phyloP scores from a whole-genome alignment of 2,329 filamentous ascomycete species.

The Coniochaeta prunicola region DNA sequence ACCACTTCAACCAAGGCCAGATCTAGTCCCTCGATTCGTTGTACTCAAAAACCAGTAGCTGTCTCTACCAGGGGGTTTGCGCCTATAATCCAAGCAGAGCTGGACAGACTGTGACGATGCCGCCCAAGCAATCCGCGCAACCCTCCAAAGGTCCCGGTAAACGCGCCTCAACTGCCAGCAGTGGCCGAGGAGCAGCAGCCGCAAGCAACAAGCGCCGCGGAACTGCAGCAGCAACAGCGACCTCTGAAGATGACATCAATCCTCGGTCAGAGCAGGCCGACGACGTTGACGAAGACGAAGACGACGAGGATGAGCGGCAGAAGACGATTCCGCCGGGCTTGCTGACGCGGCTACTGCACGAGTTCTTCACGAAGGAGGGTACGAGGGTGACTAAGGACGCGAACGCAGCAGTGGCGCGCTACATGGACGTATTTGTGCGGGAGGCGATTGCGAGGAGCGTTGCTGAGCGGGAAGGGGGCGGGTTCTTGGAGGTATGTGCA shows the following conservation, averaged over 20 bases:
- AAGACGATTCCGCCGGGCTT: conserved; percentile 64
- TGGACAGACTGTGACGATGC: conserved; percentile 13
- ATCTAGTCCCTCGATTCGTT: neutral
- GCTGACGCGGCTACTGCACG: conserved; percentile 68
- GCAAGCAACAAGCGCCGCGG: conserved; percentile 14
- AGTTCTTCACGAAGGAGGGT: conserved; percentile 65
- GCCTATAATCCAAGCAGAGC: neutral
- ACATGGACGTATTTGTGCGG: conserved; percentile 84
- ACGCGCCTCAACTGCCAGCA: conserved; percentile 3
- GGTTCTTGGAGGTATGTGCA: conserved; percentile 64
- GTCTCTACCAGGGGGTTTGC: neutral
- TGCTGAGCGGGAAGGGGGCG: conserved; percentile 57
- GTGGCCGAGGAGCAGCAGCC: conserved; percentile 3
- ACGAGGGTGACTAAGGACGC: conserved; percentile 73
- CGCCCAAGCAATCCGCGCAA: conserved; percentile 33
- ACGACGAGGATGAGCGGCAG: conserved; percentile 25
- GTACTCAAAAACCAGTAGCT: neutral
- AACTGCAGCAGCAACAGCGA: conserved; percentile 11
- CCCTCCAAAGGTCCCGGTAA: neutral
- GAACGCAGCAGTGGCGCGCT: conserved; percentile 69
- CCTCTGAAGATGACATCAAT: conserved; percentile 16
- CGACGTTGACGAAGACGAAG: conserved; percentile 20
- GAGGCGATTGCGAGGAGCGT: conserved; percentile 79
- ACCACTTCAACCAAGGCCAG: neutral
- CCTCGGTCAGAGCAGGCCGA: too few relatives aligned